These are phyloP conservation scores for Tricholoma matsutake DNA, from an alignment of 768 basidiomycete species.

Conservation along the genomic window DNA sequence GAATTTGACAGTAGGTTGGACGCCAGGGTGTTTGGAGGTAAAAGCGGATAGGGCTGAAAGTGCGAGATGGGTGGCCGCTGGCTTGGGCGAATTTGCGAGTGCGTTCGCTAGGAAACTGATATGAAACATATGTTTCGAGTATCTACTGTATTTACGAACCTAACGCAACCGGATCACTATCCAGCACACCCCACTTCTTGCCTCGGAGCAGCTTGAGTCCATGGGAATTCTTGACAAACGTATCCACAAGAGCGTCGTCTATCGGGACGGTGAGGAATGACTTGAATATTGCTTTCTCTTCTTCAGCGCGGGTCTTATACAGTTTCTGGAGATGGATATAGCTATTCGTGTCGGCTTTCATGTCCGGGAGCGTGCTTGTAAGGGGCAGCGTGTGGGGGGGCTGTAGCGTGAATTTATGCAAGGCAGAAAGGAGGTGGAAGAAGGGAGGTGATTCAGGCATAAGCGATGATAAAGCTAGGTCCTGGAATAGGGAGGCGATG, in stretches of 20 bases:
- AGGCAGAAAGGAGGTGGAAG: conserved; percentile 72
- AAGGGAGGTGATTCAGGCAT: conserved; percentile 59
- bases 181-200: conserved; percentile 55
- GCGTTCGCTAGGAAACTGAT: conserved; percentile 35
- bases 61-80: conserved; percentile 68
- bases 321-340: conserved; percentile 86
- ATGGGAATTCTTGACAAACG: conserved; percentile 81
- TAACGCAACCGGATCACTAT: conserved; percentile 45
- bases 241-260: conserved; percentile 54
- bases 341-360: conserved; percentile 84
- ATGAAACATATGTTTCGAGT: not conserved
- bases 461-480: conserved; percentile 45
- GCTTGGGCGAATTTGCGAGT: conserved; percentile 43
- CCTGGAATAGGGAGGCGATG: conserved; percentile 58
- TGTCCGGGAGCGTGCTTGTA: conserved; percentile 88
- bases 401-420: conserved; percentile 60
- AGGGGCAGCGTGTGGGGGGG: conserved; percentile 70
- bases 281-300: conserved; percentile 61
- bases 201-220: conserved; percentile 66
- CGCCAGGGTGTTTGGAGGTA: conserved; percentile 24
- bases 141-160: conserved; percentile 32
- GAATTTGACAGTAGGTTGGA: conserved; percentile 44
- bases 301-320: conserved; percentile 74
- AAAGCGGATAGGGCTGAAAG: conserved; percentile 56
- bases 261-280: conserved; percentile 44